Base-by-base conservation (phyloP, 768 basidiomycete species). In the Podaxis sp. region DNA sequence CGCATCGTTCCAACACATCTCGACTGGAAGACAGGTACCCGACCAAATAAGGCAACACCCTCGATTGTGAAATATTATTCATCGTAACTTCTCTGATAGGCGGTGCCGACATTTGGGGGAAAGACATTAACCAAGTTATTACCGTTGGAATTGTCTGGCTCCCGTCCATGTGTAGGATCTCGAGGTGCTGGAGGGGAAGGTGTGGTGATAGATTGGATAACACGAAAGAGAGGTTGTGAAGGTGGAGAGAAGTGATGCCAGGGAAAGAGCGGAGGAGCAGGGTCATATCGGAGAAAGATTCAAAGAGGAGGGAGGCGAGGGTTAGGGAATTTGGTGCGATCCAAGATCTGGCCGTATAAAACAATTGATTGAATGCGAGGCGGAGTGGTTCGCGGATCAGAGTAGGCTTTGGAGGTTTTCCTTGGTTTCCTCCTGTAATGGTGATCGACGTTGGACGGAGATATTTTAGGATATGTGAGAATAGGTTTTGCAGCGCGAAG, bases 231-330 rank as follows among this genome's bases (percentile, higher is more conserved):
- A 59, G 49, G 50, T 59, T 43, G 37, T 52, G 7, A 22, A 59
- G 58, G 13, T 13, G 49, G 19, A 59, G 58, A 0, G 58, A 59
- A 2, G 49, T 51, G 22, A 59, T 27, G 8, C 24, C 4, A 8
- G 58, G 49, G 58, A 59, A 59, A 19, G 58, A 59, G 2, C 49
- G 49, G 13, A 59, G 47, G 7, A 59, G 38, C 19, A 59, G 36
- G 2, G 58, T 59, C 12, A 52, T 8, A 17, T 59, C 47, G 7
- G 49, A 59, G 38, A 51, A 59, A 33, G 33, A 38, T 15, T 59
- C 58, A 12, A 59, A 59, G 36, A 36, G 17, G 49, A 59, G 58
- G 5, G 37, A 51, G 4, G 58, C 38, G n/a, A 52, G 29, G 8
- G 49, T 50, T 6, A 59, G 22, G 15, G 13, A 37, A 1, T 49